phyloP scores from a whole-genome alignment of 805 yeast genomes.

The Wickerhamomyces bovis region DNA sequence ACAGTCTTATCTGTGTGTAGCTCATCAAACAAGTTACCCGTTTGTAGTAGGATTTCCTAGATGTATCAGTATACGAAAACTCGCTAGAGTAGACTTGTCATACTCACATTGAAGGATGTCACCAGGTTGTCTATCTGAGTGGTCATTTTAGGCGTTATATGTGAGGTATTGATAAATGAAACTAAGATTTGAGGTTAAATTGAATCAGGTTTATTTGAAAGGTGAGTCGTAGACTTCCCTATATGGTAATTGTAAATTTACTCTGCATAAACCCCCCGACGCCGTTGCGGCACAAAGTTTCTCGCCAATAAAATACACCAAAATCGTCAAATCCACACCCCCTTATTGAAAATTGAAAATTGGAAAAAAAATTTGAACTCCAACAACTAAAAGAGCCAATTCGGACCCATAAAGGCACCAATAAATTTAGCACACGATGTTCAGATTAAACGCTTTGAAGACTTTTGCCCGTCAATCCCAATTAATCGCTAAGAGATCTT shows the following conservation, averaged over 20 bases:
- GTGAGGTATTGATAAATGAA: not conserved
- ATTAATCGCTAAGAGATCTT: slow-evolving; percentile 64
- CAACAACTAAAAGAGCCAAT: not conserved
- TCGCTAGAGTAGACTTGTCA: no score
- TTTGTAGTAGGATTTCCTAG: slow-evolving; percentile 21
- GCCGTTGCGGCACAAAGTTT: not conserved
- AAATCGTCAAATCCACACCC: slow-evolving; percentile 1
- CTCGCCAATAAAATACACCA: not conserved
- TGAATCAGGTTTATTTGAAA: not conserved
- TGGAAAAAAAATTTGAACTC: not conserved
- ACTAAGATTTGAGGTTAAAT: not conserved
- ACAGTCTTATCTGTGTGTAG: slow-evolving; percentile 17
- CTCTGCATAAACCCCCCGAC: not conserved
- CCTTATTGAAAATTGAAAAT: not conserved
- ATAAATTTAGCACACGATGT: slow-evolving; percentile 15
- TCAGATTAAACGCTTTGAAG: slow-evolving; percentile 24
- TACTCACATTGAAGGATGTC: slow-evolving; percentile 12
- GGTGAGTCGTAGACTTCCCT: not conserved
- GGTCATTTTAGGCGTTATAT: slow-evolving; percentile 5
- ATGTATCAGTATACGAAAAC: not conserved
- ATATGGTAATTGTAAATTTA: not conserved
- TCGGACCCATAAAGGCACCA: not conserved
- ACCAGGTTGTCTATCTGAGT: slow-evolving; percentile 14
- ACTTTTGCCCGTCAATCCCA: slow-evolving; percentile 34
- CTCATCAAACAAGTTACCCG: slow-evolving; percentile 20